Evolutionary conservation across 331 rosid genomes (phyloP).

Genomic region (Rosa hybrid): DNA sequence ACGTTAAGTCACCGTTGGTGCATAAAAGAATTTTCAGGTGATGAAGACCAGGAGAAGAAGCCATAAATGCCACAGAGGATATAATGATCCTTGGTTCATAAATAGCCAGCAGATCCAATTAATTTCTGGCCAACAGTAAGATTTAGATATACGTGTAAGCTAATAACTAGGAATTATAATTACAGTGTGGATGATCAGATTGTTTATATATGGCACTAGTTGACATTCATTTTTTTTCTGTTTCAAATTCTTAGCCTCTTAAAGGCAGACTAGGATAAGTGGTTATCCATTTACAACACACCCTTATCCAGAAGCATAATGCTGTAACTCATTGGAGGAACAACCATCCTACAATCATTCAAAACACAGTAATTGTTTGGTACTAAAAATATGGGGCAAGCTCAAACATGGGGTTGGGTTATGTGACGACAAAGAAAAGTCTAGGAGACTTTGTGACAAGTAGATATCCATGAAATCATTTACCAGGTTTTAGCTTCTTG

Average conservation of each 20-base stretch:
- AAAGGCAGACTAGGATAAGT: slow-evolving; percentile 3
- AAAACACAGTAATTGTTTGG: slow-evolving; percentile 28
- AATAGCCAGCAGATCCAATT: neutral
- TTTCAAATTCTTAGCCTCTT: slow-evolving; percentile 17
- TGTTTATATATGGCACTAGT: neutral
- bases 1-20: no score
- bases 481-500: slow-evolving; percentile 22
- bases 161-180: neutral
- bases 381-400: slow-evolving; percentile 34
- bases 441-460: slow-evolving; percentile 1
- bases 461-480: slow-evolving; percentile 25
- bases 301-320: slow-evolving; percentile 29
- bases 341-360: slow-evolving; percentile 34
- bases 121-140: neutral
- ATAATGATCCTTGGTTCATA: neutral
- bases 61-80: neutral
- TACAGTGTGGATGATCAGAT: neutral
- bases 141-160: neutral
- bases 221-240: neutral
- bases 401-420: slow-evolving; percentile 23
- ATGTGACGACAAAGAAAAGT: slow-evolving; percentile 33
- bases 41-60: neutral
- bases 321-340: slow-evolving; percentile 36
- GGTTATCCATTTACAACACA: slow-evolving; percentile 17
- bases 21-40: neutral